These are phyloP conservation scores for Penicillium sp. DNA, from an alignment of 2,329 filamentous ascomycete genomes.

Conservation along the genomic window DNA sequence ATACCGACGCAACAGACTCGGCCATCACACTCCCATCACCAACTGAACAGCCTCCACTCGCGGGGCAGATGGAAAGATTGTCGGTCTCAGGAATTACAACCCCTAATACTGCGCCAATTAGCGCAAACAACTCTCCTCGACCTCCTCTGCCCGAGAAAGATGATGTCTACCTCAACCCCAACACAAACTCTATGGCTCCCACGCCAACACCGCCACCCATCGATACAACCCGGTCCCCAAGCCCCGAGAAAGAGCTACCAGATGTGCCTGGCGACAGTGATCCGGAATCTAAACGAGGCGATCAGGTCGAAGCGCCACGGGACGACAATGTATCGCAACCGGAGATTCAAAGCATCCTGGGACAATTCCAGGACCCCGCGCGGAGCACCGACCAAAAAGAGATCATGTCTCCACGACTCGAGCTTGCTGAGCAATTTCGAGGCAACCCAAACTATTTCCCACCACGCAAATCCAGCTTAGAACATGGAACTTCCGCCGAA, in stretches of 20 bases:
- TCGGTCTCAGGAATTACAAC: slow-evolving; percentile 30
- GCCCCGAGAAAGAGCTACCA: slow-evolving; percentile 40
- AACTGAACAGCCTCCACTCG: slow-evolving; percentile 24
- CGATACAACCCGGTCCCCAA: slow-evolving; percentile 36
- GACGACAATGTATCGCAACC: slow-evolving; percentile 67
- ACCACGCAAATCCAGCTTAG: slow-evolving; percentile 81
- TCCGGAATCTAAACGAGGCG: slow-evolving; percentile 48
- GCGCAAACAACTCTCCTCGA: slow-evolving; percentile 31
- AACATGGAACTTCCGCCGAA: slow-evolving; percentile 57
- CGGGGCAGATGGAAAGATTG: slow-evolving; percentile 32
- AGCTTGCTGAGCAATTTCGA: slow-evolving; percentile 76
- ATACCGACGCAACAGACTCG: slow-evolving; percentile 4
- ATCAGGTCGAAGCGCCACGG: slow-evolving; percentile 60
- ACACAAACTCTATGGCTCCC: slow-evolving; percentile 46
- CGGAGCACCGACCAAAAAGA: slow-evolving; percentile 72
- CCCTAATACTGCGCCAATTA: slow-evolving; percentile 20
- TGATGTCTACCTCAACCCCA: slow-evolving; percentile 52
- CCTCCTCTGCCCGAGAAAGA: slow-evolving; percentile 54
- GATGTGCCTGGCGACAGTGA: slow-evolving; percentile 33
- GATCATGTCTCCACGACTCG: slow-evolving; percentile 87
- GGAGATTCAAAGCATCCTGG: slow-evolving; percentile 97
- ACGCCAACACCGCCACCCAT: slow-evolving; percentile 41
- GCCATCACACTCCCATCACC: slow-evolving; percentile 12
- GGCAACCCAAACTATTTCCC: slow-evolving; percentile 68
- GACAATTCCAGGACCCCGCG: slow-evolving; percentile 79